phyloP scores from a whole-genome alignment of 1,284 basidiomycete species.

The Malassezia vespertilionis region DNA sequence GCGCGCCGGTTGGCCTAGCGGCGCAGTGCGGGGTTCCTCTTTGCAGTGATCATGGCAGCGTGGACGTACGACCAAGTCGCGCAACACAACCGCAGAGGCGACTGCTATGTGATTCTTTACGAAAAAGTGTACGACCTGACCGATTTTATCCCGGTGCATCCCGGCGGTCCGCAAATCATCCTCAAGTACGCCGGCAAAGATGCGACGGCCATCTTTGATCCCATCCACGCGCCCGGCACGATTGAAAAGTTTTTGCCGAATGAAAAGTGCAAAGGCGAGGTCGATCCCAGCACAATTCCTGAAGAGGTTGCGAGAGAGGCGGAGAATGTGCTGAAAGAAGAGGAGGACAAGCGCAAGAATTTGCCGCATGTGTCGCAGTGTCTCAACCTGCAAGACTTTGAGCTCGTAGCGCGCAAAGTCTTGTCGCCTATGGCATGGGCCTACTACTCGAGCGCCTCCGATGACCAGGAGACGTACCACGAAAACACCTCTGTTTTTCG shows the following conservation, averaged over 20 bases:
- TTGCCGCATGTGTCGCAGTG: constrained; percentile 63
- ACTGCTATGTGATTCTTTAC: constrained; percentile 52
- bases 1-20: too few relatives aligned
- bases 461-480: constrained; percentile 56
- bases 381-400: constrained; percentile 80
- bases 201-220: constrained; percentile 54
- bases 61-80: constrained; percentile 26
- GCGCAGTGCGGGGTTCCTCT: neutral
- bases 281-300: constrained; percentile 30
- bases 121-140: constrained; percentile 57
- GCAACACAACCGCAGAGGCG: constrained; percentile 55
- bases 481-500: constrained; percentile 82
- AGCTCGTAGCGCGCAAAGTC: constrained; percentile 49
- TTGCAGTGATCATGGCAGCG: constrained; percentile 17
- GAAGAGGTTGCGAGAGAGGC: constrained; percentile 22
- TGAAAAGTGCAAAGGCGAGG: constrained; percentile 39
- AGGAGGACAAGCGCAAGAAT: constrained; percentile 9
- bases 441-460: constrained; percentile 46
- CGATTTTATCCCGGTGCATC: constrained; percentile 66
- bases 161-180: constrained; percentile 67
- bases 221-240: constrained; percentile 43
- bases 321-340: constrained; percentile 18
- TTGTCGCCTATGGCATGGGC: constrained; percentile 44
- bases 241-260: constrained; percentile 40
- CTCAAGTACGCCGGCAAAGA: constrained; percentile 68